Base-by-base conservation (phyloP, 2,329 filamentous ascomycete species). In the Alternaria tenuissima region DNA sequence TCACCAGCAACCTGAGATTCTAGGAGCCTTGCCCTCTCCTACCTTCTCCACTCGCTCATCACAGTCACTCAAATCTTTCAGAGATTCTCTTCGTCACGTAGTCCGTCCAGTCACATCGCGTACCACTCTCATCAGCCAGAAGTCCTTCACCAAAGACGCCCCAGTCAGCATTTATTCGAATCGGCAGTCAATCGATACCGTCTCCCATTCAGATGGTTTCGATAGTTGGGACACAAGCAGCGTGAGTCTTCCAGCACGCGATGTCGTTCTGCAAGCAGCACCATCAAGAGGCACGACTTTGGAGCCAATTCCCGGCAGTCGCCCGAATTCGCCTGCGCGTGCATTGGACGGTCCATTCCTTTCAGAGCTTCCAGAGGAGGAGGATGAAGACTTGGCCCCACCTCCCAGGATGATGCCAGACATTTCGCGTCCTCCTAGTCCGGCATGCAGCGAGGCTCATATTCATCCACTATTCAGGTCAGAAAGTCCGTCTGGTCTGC, bases 391-490 rank as follows among this genome's bases (percentile, higher is more conserved):
- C 68, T 3, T 80, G 72, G 51, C 65, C 34, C 70, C 69, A 16
- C 75, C 76, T 18, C 76, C 75, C 1, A 77, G 67, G 41, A 68
- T 77, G 63, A 70, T 74, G 55, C 69, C 70, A 4, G 76, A 77
- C 53, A 63, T 61, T 7, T 76, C 76, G 14, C 74, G 75, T 32
- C 77, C 80, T 26, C 73, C 72, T 6, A 81, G 78, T 49, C 80
- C 78, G 28, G 72, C 68, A 51, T 66, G 77, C 16, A 84, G 83
- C 69, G 89, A 93, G 74, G 83, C 88, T 4, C 87, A 93, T 71
- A 93, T 93, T 46, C 91, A 94, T 75, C 91, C 91, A 8, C 83
- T 94, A 3, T 93, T 94, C 81, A 85, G 91, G 60, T 89, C 88
- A 6, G 89, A 92, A 72, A 91, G 88, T 41, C 89, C 89, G 0